Evolutionary conservation across 2,329 filamentous ascomycete genomes (phyloP).

Genomic region (Westerdykella aurantiaca): DNA sequence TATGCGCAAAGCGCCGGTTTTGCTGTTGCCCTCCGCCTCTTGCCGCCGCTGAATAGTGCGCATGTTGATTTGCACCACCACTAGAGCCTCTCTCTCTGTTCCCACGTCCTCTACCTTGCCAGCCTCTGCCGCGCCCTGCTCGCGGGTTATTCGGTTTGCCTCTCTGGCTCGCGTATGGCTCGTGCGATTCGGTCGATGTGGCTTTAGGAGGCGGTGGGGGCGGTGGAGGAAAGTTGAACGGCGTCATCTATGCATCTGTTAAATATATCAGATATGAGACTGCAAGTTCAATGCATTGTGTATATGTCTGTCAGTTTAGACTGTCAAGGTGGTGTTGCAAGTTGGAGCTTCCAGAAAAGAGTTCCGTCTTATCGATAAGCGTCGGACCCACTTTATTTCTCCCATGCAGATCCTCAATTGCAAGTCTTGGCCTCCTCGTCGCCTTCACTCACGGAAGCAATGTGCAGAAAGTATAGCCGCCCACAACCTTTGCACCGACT

Average conservation of each 20-base stretch:
- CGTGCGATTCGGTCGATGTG: constrained; percentile 21
- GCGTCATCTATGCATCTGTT: constrained; percentile 17
- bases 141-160: constrained; percentile 14
- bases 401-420: neutral
- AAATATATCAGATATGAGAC: too few species aligned
- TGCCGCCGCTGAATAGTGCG: neutral
- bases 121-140: constrained; percentile 24
- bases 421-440: neutral
- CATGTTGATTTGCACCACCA: constrained; percentile 16
- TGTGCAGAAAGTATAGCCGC: constrained; percentile 10
- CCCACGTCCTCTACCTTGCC: constrained; percentile 16
- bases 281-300: too few species aligned
- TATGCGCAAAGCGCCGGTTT: neutral
- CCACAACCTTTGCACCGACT: constrained; percentile 1
- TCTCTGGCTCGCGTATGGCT: constrained; percentile 25
- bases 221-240: constrained; percentile 46
- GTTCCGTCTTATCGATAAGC: constrained; percentile 3
- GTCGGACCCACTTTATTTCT: neutral
- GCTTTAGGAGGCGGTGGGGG: constrained; percentile 40
- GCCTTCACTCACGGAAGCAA: neutral
- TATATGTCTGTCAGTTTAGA: too few species aligned
- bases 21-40: constrained; percentile 11
- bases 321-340: neutral
- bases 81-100: constrained; percentile 9
- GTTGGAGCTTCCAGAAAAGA: neutral